Evolutionary conservation across 805 yeast species (phyloP), one percentile per base, ranked within the genome.

Genomic region (Zygosaccharomyces rouxii): DNA sequence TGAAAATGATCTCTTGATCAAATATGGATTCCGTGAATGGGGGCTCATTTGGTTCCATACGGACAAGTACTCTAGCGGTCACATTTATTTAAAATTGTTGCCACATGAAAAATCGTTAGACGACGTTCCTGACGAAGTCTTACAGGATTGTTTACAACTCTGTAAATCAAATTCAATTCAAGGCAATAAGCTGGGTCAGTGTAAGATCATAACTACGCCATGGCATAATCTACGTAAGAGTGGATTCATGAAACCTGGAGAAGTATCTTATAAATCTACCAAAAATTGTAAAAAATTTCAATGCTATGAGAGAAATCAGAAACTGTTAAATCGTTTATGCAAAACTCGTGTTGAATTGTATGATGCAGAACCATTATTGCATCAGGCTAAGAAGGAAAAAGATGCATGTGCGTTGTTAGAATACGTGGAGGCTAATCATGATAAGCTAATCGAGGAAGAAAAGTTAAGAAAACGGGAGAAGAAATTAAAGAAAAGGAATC

Each of bases 161-260:
- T 83, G 92, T 25, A 84, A 86, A 62, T 84, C 87, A 9, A 83
- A 83, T 62, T 84, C 90, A 4, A 85, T 86, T 31, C 80, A 81
- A 59, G 94, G 87, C 11, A 84, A 82, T 66, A 86, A 86, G 59
- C 64, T 78, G 55, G 79, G 80, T 58, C 82, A 82, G 56, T 71
- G 85, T 50, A 79, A 83, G 2, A 76, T 86, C 7, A 76, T 86
- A 35, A 80, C 80, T 57, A 86, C 95, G 0, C 89, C 90, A 0
- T 86, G 87, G 75, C 73, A 76, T 22, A 86, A 86, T 59, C 69
- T 86, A 47, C 72, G 76, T 37, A 83, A 83, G 55, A 79, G 79
- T 44, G 83, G 83, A 11, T 77, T 78, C 26, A 86, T 85, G 94
- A 88, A 79, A 42, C 79, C 78, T 4, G 95, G 95, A 3, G 87